Base-by-base conservation (phyloP, 805 yeast species). In the Teunomyces atbi region DNA sequence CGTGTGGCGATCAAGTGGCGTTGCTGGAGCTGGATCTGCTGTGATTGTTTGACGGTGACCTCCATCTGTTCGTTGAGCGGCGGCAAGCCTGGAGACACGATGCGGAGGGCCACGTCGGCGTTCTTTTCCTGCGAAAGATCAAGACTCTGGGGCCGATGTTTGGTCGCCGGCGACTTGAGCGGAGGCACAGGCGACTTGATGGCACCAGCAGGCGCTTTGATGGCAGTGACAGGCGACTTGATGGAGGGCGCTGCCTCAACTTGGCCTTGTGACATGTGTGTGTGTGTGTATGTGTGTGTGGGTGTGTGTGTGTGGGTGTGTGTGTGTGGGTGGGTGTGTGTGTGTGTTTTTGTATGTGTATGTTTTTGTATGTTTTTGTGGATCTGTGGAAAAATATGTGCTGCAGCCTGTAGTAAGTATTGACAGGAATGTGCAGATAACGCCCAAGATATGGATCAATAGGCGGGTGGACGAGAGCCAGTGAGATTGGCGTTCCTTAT, bases 71-170 rank as follows among this genome's bases (percentile, higher is more conserved):
- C 58, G 48, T 49, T 60, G 29, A 65, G 49, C 7, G 58, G 56
- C 1, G 69, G 68, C 20, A 65, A 52, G 1, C 71, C 71, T 8
- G 71, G 71, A 45, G 63, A 56, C 5, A 66, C 71, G 15, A 66
- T 61, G 19, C 71, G 53, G 28, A 66, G 48, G 4, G 71, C 71
- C 23, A 64, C 50, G 39, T 64, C 63, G 11, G 61, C 45, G 42
- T 59, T 55, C 16, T 46, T 39, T 8, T 37, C 20, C 10, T 23
- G 27, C 18, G 43, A 13, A 33, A 57, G 51, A 26, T 55, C 44
- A 34, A 60, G 52, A 26, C 61, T 52, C 37, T 45, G 41, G 4
- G 66, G 63, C 26, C 62, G 51, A 45, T 50, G 61, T 46, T 35
- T 39, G 45, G 27, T 23, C 21, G 7, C 18, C 3, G 34, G 39